Evolutionary conservation across 2,329 filamentous ascomycete genomes (phyloP).

Genomic region (Penicillium oxalicum): DNA sequence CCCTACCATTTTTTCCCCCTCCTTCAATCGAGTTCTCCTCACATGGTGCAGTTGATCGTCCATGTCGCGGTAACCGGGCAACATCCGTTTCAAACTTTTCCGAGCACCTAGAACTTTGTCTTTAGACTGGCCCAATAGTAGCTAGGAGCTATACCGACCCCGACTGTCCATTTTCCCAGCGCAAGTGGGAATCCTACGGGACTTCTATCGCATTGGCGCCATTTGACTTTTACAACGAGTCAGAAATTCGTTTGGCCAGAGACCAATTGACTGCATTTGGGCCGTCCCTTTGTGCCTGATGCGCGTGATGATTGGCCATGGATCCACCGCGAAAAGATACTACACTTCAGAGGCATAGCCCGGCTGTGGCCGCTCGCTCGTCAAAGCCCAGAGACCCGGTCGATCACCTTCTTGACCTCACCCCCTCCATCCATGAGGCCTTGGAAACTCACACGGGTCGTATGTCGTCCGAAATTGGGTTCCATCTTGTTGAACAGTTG

Average conservation of each 20-base stretch:
- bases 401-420: constrained; percentile 21
- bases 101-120: constrained; percentile 15
- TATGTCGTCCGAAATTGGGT: constrained; percentile 11
- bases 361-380: constrained; percentile 18
- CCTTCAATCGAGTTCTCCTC: constrained; percentile 16
- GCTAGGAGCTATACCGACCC: background rate
- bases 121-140: constrained; percentile 11
- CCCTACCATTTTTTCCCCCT: constrained; percentile 4
- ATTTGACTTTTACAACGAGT: constrained; percentile 16
- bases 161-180: constrained; percentile 15
- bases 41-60: constrained; percentile 12
- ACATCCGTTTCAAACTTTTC: constrained; percentile 2
- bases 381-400: constrained; percentile 17
- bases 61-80: background rate
- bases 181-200: constrained; percentile 11
- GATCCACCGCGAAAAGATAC: constrained; percentile 22
- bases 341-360: constrained; percentile 22
- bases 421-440: constrained; percentile 12
- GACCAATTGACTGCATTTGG: constrained; percentile 14
- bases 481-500: background rate
- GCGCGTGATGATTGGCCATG: constrained; percentile 20
- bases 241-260: constrained; percentile 8
- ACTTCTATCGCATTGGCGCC: constrained; percentile 3
- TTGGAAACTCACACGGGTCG: constrained; percentile 19
- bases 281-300: constrained; percentile 19